Evolutionary conservation across 179 eudicot genomes (phyloP).

Genomic region (Carnegiea gigantea): DNA sequence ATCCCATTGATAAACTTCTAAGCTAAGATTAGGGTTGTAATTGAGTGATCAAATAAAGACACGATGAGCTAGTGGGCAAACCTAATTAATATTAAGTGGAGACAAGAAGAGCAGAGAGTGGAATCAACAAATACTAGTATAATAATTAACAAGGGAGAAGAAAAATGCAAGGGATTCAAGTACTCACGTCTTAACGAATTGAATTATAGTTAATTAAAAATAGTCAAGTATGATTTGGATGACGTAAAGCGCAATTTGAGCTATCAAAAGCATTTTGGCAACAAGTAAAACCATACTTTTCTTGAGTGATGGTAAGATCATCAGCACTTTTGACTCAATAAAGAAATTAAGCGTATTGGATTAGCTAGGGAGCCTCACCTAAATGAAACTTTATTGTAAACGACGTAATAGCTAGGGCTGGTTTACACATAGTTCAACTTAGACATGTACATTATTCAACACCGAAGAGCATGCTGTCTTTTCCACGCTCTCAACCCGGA

Average conservation of each 20-base stretch:
- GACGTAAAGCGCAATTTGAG: not conserved
- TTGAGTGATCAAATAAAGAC: not conserved
- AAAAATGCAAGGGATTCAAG: not conserved
- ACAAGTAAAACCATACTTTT: not conserved
- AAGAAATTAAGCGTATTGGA: not conserved
- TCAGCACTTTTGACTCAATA: not conserved
- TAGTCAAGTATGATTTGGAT: not conserved
- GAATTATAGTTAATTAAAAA: not conserved
- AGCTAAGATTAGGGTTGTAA: constrained; percentile 4
- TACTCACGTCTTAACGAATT: not conserved
- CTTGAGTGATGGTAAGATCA: not conserved
- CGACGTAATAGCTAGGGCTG: not conserved
- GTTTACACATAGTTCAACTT: not conserved
- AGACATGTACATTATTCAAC: not conserved
- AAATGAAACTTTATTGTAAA: not conserved
- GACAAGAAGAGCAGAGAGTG: not conserved
- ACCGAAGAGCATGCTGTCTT: too few species aligned
- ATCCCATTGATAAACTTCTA: constrained; percentile 9
- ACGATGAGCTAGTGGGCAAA: not conserved
- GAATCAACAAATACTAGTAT: not conserved
- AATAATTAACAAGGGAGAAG: not conserved
- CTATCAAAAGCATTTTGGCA: not conserved
- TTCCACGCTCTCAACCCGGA: too few species aligned
- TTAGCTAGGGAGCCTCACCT: not conserved
- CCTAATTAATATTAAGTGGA: constrained; percentile 2